Percentiles rank a stretch among this genome's conserved stretches.
These are phyloP conservation scores for Basidioascus undulatus DNA, from an alignment of 768 basidiomycete genomes.

Conservation along the genomic window DNA sequence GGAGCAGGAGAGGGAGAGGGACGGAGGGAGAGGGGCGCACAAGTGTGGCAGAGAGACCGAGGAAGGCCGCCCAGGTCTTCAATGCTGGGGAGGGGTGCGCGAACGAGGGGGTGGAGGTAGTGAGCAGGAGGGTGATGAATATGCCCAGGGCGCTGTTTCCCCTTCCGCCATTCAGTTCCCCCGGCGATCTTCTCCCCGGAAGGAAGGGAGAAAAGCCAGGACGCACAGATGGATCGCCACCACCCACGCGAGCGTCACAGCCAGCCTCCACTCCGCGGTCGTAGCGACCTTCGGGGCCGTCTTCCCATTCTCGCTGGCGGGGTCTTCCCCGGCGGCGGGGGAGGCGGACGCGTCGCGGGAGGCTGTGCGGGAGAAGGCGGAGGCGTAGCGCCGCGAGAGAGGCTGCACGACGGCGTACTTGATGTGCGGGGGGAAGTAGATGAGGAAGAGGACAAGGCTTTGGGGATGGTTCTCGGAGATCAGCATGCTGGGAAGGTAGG, in stretches of 20 bases:
- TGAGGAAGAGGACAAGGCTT: constrained; percentile 71
- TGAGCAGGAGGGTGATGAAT: constrained; percentile 34
- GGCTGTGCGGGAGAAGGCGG: background rate
- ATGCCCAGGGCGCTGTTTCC: constrained; percentile 31
- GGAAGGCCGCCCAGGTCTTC: constrained; percentile 49
- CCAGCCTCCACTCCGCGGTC: constrained; percentile 48
- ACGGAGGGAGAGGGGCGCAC: too few relatives aligned
- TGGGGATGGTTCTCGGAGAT: background rate
- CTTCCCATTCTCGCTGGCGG: constrained; percentile 2
- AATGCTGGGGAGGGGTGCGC: constrained; percentile 20
- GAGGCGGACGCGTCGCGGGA: constrained; percentile 1
- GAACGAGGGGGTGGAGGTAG: constrained; percentile 20
- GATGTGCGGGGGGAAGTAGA: constrained; percentile 67
- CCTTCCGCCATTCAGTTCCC: too few relatives aligned
- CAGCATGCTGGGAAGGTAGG: background rate
- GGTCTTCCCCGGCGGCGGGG: constrained; percentile 18
- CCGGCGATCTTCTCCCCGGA: too few relatives aligned
- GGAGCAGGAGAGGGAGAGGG: too few relatives aligned
- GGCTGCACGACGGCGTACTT: constrained; percentile 30
- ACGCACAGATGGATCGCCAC: constrained; percentile 43
- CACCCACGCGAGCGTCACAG: constrained; percentile 44
- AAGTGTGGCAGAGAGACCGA: constrained; percentile 52
- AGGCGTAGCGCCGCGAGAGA: background rate
- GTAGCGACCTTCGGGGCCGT: constrained; percentile 19
- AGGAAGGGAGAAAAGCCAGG: too few relatives aligned